These are phyloP conservation scores for Odontarrhena argentea DNA, from an alignment of 345 rosid genomes.

Conservation along the genomic window DNA sequence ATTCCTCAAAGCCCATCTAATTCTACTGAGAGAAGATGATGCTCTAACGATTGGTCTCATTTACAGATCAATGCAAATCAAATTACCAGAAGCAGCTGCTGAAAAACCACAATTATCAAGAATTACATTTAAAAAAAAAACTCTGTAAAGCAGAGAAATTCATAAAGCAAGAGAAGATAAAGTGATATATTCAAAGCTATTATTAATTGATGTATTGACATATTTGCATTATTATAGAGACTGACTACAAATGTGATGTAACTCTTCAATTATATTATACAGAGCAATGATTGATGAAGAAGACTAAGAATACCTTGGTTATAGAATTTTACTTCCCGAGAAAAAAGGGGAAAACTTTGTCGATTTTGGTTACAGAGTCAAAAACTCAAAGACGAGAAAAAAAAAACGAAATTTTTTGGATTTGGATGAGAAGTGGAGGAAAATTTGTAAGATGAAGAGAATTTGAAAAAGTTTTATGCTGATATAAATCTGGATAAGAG, in stretches of 20 bases:
- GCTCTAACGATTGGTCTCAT: constrained; percentile 62
- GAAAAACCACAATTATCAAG: constrained; percentile 1
- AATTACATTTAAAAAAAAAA: background rate
- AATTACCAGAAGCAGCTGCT: constrained; percentile 1
- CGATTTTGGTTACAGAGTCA: constrained; percentile 14
- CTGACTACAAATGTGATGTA: constrained; percentile 12
- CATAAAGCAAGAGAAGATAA: constrained; percentile 1
- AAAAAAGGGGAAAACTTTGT: constrained; percentile 14
- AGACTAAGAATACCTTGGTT: background rate
- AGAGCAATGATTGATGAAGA: constrained; percentile 28
- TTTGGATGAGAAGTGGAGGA: constrained; percentile 22
- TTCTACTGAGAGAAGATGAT: constrained; percentile 41
- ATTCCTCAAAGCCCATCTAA: constrained; percentile 49
- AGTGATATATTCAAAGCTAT: constrained; percentile 9
- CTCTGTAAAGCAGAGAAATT: background rate
- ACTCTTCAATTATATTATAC: constrained; percentile 6
- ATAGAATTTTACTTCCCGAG: constrained; percentile 6
- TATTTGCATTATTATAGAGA: constrained; percentile 17
- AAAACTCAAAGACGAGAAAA: background rate
- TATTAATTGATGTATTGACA: background rate
- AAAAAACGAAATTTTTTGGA: background rate
- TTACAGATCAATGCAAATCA: constrained; percentile 33
- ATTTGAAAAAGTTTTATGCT: constrained; percentile 24
- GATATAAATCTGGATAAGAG: constrained; percentile 27
- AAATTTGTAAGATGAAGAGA: constrained; percentile 27